Evolutionary conservation across 169 alveolate species (phyloP).

Genomic region (Plasmodium relictum): DNA sequence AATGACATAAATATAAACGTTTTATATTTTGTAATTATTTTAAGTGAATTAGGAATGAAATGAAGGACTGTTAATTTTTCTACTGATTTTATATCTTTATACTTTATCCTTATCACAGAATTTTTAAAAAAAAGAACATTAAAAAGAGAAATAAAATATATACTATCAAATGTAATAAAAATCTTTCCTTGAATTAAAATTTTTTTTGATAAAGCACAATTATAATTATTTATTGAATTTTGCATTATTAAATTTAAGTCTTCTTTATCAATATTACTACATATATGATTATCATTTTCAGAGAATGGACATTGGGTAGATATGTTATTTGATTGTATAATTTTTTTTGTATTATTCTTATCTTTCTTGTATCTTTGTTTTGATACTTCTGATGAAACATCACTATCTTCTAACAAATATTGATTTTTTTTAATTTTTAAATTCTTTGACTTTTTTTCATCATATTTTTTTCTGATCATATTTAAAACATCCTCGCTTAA

Average conservation of each 20-base stretch:
- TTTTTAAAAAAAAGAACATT: slow-evolving; percentile 16
- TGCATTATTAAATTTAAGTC: slow-evolving; percentile 9
- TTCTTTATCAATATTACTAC: background rate
- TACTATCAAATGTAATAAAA: background rate
- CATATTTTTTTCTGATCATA: slow-evolving; percentile 5
- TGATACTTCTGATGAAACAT: background rate
- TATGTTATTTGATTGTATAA: background rate
- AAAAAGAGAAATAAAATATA: slow-evolving; percentile 33
- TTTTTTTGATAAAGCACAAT: slow-evolving; percentile 39
- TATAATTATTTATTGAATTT: slow-evolving; percentile 27
- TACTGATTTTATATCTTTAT: slow-evolving; percentile 12
- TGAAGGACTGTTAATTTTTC: slow-evolving; percentile 12
- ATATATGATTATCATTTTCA: background rate
- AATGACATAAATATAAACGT: slow-evolving; percentile 45
- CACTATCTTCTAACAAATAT: slow-evolving; percentile 1
- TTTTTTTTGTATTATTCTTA: background rate
- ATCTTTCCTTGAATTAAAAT: slow-evolving; percentile 20
- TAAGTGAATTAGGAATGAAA: slow-evolving; percentile 27
- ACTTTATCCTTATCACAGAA: slow-evolving; percentile 23
- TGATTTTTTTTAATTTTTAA: background rate
- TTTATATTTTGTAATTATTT: slow-evolving; percentile 15
- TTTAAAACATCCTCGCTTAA: background rate
- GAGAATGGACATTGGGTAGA: background rate
- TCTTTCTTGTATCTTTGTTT: background rate
- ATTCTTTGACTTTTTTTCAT: background rate